Evolutionary conservation across 2,329 filamentous ascomycete species (phyloP), one percentile per base, ranked within the genome.

Genomic region (Aspergillus eucalypticola): DNA sequence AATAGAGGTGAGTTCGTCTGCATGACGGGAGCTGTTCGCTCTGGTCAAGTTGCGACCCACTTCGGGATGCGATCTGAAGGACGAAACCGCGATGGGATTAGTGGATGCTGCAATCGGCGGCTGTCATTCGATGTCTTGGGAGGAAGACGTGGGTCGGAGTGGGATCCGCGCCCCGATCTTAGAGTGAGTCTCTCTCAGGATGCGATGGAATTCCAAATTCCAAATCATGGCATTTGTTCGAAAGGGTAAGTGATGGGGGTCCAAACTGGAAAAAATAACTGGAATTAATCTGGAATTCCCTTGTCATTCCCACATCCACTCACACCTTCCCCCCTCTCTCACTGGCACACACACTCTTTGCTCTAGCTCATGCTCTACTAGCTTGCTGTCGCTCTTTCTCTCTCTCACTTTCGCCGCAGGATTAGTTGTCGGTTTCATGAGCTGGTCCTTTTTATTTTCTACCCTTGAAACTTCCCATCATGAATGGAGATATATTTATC

Each of bases 131-230:
- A 54, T 57, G 58, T 62, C 57, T 27, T 13, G 32, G 11, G 32
- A 27, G 25, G 41, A 29, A 11, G 27, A 10, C 52, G 58, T 61
- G 60, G 61, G 60, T 25, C 59, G 52, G 56, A 54, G 15, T 17
- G 58, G 55, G 64, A 67, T 65, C 65, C 63, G 54, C 62, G 59
- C 54, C 59, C 55, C 64, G 61, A 64, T 66, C 60, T 66, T 41
- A 58, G 63, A 11, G 27, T 10, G 27, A 29, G 25, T 27, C 25
- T 27, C 25, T 27, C 27, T 29, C 27, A 29, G 27, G 10, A 29
- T 29, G 27, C 25, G 32, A 35, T 35, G 32, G 32, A 13, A 35
- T 35, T 35, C 32, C 32, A 35, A 27, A 66, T 62, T 60, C 60
- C 54, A 62, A 64, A 69, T 69, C 67, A 66, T 19, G 17, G 23